These are phyloP conservation scores for Leishmania martiniquensis DNA, from an alignment of 208 protist species.

Conservation along the genomic window DNA sequence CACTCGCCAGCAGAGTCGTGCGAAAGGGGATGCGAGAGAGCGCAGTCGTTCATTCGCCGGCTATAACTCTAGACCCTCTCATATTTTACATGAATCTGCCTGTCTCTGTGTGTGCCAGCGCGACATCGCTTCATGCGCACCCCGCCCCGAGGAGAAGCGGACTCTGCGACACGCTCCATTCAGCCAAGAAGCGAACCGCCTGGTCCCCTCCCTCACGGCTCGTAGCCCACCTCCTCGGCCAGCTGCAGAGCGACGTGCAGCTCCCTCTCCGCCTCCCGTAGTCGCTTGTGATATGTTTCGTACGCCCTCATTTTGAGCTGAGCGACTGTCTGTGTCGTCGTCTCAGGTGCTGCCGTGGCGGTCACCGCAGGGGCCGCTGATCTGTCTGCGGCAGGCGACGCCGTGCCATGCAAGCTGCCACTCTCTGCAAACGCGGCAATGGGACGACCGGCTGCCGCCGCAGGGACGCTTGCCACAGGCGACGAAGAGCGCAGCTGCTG, in stretches of 20 bases:
- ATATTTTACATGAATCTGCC: neutral
- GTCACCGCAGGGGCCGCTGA: neutral
- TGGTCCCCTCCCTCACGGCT: neutral
- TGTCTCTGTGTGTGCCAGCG: neutral
- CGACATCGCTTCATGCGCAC: neutral
- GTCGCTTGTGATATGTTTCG: slow-evolving; percentile 21
- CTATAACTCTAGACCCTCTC: neutral
- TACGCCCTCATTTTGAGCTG: slow-evolving; percentile 35
- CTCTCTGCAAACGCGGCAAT: neutral
- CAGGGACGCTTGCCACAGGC: neutral
- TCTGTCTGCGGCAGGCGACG: neutral
- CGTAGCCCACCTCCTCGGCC: slow-evolving; percentile 15
- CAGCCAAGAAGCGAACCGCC: neutral
- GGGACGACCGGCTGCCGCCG: neutral
- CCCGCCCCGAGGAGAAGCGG: neutral
- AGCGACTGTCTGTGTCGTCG: slow-evolving; percentile 10
- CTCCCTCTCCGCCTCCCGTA: slow-evolving; percentile 33
- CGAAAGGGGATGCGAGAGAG: neutral
- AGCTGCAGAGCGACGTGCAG: slow-evolving; percentile 19
- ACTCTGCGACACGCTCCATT: neutral
- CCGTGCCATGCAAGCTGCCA: neutral
- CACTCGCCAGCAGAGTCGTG: neutral
- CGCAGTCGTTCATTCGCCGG: neutral
- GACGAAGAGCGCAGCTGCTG: slow-evolving; percentile 5
- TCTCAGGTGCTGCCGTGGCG: neutral